These are phyloP conservation scores for Drechslerella coelobrocha DNA, from an alignment of 2,329 filamentous ascomycete genomes.

Conservation along the genomic window DNA sequence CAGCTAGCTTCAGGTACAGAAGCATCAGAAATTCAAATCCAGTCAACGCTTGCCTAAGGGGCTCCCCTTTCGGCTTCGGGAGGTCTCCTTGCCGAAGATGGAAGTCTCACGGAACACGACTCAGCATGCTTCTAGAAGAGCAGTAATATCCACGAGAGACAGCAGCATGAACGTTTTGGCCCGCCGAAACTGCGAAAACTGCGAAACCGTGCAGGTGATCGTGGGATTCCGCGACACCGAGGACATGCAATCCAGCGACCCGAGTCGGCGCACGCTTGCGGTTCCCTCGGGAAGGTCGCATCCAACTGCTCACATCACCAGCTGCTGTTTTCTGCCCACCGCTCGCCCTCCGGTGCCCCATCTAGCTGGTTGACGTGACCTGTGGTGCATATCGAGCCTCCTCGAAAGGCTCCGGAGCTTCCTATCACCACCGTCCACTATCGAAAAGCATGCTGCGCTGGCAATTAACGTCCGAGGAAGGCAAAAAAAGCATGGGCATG, in stretches of 20 bases:
- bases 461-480: neutral
- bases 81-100: constrained; percentile 39
- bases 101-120: constrained; percentile 41
- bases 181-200: constrained; percentile 20
- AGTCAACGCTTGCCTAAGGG: constrained; percentile 8
- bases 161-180: neutral
- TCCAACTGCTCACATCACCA: neutral
- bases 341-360: too few species aligned
- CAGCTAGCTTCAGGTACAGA: constrained; percentile 50
- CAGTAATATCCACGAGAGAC: neutral
- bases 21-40: constrained; percentile 18
- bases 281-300: constrained; percentile 22
- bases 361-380: too few species aligned
- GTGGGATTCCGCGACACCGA: neutral
- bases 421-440: neutral
- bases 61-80: constrained; percentile 47
- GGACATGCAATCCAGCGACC: neutral
- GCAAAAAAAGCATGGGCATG: neutral
- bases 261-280: neutral
- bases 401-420: neutral
- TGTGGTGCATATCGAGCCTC: too few species aligned
- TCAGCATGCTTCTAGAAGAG: constrained; percentile 44
- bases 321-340: constrained; percentile 4
- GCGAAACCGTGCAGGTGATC: constrained; percentile 32
- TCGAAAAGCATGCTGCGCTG: neutral